Conservation (phyloP, 2,329 filamentous ascomycete species). For the Rhynchosporium secalis region DNA sequence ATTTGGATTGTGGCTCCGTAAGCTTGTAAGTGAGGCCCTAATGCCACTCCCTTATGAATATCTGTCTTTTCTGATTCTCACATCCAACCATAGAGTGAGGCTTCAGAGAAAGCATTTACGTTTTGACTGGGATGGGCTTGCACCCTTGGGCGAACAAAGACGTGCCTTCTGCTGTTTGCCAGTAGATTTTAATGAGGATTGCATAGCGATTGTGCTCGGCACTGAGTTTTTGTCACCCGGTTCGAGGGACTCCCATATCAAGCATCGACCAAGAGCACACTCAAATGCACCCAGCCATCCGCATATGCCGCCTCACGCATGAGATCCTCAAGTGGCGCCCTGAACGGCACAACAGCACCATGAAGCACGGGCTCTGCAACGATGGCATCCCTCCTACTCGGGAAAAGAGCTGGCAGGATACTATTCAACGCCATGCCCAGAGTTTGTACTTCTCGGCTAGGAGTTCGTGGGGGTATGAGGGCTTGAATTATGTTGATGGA, state of each 20-base stretch:
- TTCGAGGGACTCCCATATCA: neutral
- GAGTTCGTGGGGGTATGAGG: slow-evolving; percentile 56
- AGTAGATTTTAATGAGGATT: too few relatives aligned
- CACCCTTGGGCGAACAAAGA: too few relatives aligned
- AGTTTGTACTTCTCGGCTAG: slow-evolving; percentile 57
- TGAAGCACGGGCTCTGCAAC: slow-evolving; percentile 84
- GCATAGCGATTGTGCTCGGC: too few relatives aligned
- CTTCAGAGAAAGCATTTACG: too few relatives aligned
- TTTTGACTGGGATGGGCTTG: too few relatives aligned
- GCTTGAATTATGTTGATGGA: slow-evolving; percentile 75
- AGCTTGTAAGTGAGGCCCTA: too few relatives aligned
- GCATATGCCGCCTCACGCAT: slow-evolving; percentile 82
- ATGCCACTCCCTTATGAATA: too few relatives aligned
- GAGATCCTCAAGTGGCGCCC: slow-evolving; percentile 77
- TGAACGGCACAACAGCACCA: slow-evolving; percentile 79
- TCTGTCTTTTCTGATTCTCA: too few relatives aligned
- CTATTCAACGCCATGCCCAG: slow-evolving; percentile 76
- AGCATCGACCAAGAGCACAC: slow-evolving; percentile 49
- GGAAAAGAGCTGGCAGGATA: slow-evolving; percentile 80
- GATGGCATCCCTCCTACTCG: slow-evolving; percentile 79
- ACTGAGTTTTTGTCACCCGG: too few relatives aligned
- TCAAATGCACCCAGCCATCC: slow-evolving; percentile 87
- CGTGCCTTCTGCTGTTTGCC: too few relatives aligned
- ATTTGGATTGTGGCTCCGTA: too few relatives aligned
- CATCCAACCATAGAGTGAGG: too few relatives aligned